These are phyloP conservation scores for Alternaria metachromatica DNA, from an alignment of 2,329 filamentous ascomycete species.

Conservation along the genomic window DNA sequence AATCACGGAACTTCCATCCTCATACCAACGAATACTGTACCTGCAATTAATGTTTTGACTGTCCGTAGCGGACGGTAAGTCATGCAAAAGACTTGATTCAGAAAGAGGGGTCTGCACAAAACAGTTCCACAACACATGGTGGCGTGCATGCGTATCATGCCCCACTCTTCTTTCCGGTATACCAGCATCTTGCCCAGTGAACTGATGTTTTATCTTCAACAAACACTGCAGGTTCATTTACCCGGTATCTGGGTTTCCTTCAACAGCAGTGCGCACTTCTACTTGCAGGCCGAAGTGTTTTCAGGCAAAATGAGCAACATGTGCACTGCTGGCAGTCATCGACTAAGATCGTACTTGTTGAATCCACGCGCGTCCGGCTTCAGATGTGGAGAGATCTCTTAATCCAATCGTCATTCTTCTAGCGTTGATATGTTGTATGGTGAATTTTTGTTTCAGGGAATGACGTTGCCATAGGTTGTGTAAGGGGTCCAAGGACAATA, in stretches of 20 bases:
- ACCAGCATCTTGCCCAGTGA: background rate
- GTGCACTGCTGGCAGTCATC: background rate
- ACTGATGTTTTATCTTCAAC: background rate
- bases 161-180: slow-evolving; percentile 8
- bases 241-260: slow-evolving; percentile 7
- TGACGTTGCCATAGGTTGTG: background rate
- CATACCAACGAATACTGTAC: background rate
- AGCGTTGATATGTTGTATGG: background rate
- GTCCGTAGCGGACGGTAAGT: slow-evolving; percentile 2
- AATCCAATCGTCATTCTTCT: background rate
- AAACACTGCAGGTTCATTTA: slow-evolving; percentile 5
- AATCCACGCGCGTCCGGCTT: background rate
- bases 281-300: background rate
- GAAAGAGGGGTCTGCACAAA: slow-evolving; percentile 14
- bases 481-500: background rate
- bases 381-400: background rate
- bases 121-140: slow-evolving; percentile 15
- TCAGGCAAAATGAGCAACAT: background rate
- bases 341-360: background rate
- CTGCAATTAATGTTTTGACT: background rate
- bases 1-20: slow-evolving; percentile 1
- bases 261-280: background rate
- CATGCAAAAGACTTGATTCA: slow-evolving; percentile 14
- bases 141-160: slow-evolving; percentile 9
- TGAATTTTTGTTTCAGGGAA: background rate